A percentile compares a stretch with the other conserved stretches of the same genome.
These are phyloP conservation scores for Boletus semigastroideus DNA, from an alignment of 1,284 basidiomycete species.

Conservation along the genomic window DNA sequence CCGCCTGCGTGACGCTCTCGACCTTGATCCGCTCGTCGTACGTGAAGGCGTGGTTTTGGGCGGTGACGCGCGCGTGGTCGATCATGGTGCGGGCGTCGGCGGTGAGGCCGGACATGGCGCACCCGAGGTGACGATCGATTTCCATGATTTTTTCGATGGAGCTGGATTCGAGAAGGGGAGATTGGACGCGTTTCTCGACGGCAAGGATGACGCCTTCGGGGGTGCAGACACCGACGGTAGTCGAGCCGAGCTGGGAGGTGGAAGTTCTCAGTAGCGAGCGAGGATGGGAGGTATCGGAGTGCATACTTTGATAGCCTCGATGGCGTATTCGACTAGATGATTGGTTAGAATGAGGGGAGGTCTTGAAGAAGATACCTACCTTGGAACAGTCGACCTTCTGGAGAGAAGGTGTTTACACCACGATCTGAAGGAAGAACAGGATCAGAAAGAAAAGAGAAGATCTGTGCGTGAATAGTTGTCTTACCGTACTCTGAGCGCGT, in stretches of 20 bases:
- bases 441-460: neutral
- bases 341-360: slow-evolving; percentile 7
- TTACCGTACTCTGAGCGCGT: slow-evolving; percentile 92
- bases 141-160: slow-evolving; percentile 99
- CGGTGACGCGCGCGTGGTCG: slow-evolving; percentile 97
- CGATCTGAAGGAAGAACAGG: slow-evolving; percentile 60
- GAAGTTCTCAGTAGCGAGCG: neutral
- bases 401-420: slow-evolving; percentile 99
- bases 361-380: slow-evolving; percentile 44
- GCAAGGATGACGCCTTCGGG: slow-evolving; percentile 89
- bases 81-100: slow-evolving; percentile 99
- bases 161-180: slow-evolving; percentile 90
- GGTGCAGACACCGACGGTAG: slow-evolving; percentile 92
- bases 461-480: slow-evolving; percentile 10
- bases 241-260: slow-evolving; percentile 82
- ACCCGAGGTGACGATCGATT: slow-evolving; percentile 94
- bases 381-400: slow-evolving; percentile 93
- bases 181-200: slow-evolving; percentile 99
- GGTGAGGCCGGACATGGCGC: slow-evolving; percentile 97
- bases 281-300: neutral
- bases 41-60: slow-evolving; percentile 95
- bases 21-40: slow-evolving; percentile 98
- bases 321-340: slow-evolving; percentile 92
- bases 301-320: slow-evolving; percentile 93
- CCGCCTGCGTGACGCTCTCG: slow-evolving; percentile 95